Evolutionary conservation across 129 eudicot genomes (phyloP), one percentile per base, ranked within the genome.

Genomic region (Flaveria brownii): DNA sequence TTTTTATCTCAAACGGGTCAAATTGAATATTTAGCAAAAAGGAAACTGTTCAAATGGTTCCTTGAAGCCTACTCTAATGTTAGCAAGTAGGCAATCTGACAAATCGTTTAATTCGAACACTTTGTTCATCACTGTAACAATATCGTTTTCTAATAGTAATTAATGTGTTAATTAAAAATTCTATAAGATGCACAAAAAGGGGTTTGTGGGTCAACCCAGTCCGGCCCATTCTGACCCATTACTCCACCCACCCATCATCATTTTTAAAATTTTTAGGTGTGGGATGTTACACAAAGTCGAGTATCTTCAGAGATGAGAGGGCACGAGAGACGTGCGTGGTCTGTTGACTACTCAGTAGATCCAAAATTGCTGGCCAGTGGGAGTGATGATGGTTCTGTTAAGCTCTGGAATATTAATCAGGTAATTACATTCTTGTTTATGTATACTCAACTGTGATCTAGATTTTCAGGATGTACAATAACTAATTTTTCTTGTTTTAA

Each of bases 351-450:
- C 57, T 89, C 98, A 2, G 93, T 90, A 66, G 98, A 94, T 81
- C 98, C 98, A 71, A 91, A 86, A 5, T 72, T 94, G 89, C 82
- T 94, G 73, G 97, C 97, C 57, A 94, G 98, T 76, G 98, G 98
- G 49, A 87, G 98, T 72, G 98, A 94, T 63, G 98, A 94, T 78
- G 92, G 96, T 67, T 91, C 91, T 13, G 97, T 94, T 42, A 94
- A 94, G 88, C 97, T 94, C 73, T 94, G 98, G 98, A 94, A 88
- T 78, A 86, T 91, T 79, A 94, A 94, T 87, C 98, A 94, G 97
- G 98, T 89, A 89, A 88, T 90, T 88, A 76, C 86, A 78, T 56
- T 22, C 73, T 68, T 52, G 28, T 16, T 60, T 36, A 41, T 72
- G 28, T 36, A 54, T 72, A 72, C 20, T 72, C 17, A 54, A 72